phyloP scores from a whole-genome alignment of 2,329 filamentous ascomycete genomes.

The Diaporthe caulivora region DNA sequence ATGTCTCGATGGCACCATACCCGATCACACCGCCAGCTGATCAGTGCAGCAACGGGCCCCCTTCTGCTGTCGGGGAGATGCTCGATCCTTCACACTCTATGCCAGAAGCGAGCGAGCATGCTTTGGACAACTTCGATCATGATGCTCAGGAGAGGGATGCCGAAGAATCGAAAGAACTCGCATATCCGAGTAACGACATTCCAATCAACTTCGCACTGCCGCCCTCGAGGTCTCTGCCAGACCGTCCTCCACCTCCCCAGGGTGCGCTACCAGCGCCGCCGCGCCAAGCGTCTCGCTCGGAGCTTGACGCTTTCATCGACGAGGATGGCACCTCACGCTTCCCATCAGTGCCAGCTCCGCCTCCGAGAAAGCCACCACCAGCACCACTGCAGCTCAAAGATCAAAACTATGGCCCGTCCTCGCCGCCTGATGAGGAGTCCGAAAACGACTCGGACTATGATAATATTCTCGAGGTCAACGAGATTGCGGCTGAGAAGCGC shows the following conservation, averaged over 20 bases:
- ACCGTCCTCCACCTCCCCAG: constrained; percentile 68
- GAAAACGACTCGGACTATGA: constrained; percentile 87
- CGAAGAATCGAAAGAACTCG: constrained; percentile 59
- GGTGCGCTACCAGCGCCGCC: constrained; percentile 55
- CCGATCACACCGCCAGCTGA: constrained; percentile 74
- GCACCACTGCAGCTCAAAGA: constrained; percentile 81
- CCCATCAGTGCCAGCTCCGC: constrained; percentile 66
- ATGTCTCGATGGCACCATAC: constrained; percentile 71
- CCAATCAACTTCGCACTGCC: constrained; percentile 65
- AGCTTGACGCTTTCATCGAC: constrained; percentile 56
- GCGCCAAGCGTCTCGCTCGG: constrained; percentile 50
- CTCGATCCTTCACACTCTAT: constrained; percentile 70
- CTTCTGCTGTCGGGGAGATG: constrained; percentile 62
- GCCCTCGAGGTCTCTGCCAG: constrained; percentile 68
- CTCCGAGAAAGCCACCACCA: constrained; percentile 84
- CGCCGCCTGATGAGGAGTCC: constrained; percentile 64
- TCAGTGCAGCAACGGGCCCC: constrained; percentile 51
- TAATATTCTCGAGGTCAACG: constrained; percentile 78
- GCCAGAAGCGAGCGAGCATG: constrained; percentile 72
- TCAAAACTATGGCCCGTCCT: constrained; percentile 46
- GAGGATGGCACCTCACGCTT: constrained; percentile 64
- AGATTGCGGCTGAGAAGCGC: constrained; percentile 71
- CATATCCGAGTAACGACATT: constrained; percentile 60
- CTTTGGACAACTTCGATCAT: constrained; percentile 67
- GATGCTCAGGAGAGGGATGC: constrained; percentile 64